Evolutionary conservation across 2,329 filamentous ascomycete species (phyloP), one percentile per base, ranked within the genome.

Genomic region (Cladophialophora bantiana): DNA sequence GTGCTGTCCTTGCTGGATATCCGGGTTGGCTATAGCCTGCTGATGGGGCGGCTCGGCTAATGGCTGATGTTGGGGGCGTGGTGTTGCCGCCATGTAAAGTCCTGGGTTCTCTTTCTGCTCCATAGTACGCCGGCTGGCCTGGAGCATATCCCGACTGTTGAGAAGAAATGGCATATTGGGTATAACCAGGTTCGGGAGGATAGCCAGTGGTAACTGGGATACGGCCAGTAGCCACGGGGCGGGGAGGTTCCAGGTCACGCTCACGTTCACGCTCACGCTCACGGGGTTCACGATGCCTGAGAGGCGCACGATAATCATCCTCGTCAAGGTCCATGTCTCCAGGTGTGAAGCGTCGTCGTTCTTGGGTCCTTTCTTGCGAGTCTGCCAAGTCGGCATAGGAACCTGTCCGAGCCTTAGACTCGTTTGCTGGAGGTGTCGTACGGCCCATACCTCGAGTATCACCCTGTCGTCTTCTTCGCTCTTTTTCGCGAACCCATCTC

Each of bases 401-500:
- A 57, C 68, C 70, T 71, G 65, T 36, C 63, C 59, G 59, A 62
- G 62, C 66, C 68, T 71, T 68, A 71, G 69, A 69, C 53, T 67
- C 53, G 59, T 38, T 64, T 62, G 40, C 35, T 57, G 56, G 59
- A 55, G 38, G 57, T n/a, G 64, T 65, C 40, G 36, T 50, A 59
- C 57, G 36, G 64, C 67, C 64, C 69, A 66, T 71, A 71, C 69
- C 69, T 68, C 58, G 61, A 42, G 64, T 56, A 45, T 59, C 67
- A 50, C 69, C 67, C 31, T 64, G 62, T 58, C 67, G 67, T 36
- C 57, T 34, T 62, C 67, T 64, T 54, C 69, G 65, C 50, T 71
- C 69, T 62, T 63, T 65, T 58, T 71, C 69, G 50, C 67, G 67
- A 13, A 83, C 81, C 83, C 83, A 85, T 72, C 82, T 79, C 70